Percentiles rank a stretch among this genome's conserved stretches.
These are phyloP conservation scores for Lipomyces mesembrius DNA, from an alignment of 805 yeast genomes.

Conservation along the genomic window DNA sequence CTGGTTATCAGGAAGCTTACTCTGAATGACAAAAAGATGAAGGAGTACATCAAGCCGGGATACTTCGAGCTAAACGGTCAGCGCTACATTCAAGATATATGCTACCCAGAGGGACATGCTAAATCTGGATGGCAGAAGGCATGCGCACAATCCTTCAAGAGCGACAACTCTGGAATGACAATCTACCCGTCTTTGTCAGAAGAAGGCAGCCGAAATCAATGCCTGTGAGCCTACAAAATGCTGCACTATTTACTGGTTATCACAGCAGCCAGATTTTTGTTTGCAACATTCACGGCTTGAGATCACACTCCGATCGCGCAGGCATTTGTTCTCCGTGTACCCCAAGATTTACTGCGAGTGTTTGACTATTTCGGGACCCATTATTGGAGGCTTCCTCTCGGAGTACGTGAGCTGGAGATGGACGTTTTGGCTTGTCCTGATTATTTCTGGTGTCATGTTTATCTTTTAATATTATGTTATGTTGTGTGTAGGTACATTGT, in stretches of 20 bases:
- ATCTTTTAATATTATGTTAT: constrained; percentile 48
- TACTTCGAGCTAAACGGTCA: constrained; percentile 1
- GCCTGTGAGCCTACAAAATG: background rate
- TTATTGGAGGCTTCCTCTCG: constrained; percentile 58
- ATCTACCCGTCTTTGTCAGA: background rate
- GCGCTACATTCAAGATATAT: background rate
- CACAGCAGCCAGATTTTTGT: background rate
- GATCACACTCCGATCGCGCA: background rate
- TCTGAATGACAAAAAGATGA: constrained; percentile 3
- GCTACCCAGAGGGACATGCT: constrained; percentile 1
- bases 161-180: constrained; percentile 1
- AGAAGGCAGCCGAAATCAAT: background rate
- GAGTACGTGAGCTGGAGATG: constrained; percentile 61
- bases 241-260: background rate
- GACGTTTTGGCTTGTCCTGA: constrained; percentile 62
- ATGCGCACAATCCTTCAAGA: constrained; percentile 1
- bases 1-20: background rate
- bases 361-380: constrained; percentile 53
- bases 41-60: background rate
- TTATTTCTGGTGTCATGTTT: constrained; percentile 57
- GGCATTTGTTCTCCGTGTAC: background rate
- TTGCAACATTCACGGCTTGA: background rate
- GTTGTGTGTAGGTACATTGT: too few relatives aligned
- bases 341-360: background rate
- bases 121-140: constrained; percentile 4